These are phyloP conservation scores for Yarrowia osloensis DNA, from an alignment of 805 yeast genomes.

Conservation along the genomic window DNA sequence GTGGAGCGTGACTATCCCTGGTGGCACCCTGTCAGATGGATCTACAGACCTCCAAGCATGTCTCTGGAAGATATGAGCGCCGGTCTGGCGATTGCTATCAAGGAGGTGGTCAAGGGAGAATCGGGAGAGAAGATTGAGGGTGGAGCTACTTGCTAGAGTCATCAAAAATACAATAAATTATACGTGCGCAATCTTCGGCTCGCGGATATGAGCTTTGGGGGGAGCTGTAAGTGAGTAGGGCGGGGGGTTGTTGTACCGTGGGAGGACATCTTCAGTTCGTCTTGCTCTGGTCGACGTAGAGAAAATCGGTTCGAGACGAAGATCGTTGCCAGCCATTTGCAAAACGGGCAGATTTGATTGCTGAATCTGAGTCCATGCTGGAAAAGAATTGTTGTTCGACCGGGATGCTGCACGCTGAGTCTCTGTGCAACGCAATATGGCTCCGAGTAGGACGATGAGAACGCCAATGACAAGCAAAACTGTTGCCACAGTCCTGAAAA, in stretches of 20 bases:
- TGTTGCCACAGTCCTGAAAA: too few relatives aligned
- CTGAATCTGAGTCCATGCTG: background rate
- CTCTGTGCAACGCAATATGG: background rate
- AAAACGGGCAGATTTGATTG: too few relatives aligned
- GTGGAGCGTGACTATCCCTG: background rate
- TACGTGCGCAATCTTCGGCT: background rate
- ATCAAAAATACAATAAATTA: background rate
- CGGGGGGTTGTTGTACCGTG: background rate
- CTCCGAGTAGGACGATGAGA: background rate
- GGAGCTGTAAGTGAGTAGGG: background rate
- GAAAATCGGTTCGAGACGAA: too few relatives aligned
- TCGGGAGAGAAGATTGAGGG: background rate
- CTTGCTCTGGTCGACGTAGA: too few relatives aligned
- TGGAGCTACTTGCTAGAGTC: background rate
- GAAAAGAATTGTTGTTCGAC: background rate
- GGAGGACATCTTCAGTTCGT: background rate
- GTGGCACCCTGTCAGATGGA: slow-evolving; percentile 14
- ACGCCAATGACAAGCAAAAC: too few relatives aligned
- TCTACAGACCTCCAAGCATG: slow-evolving; percentile 22
- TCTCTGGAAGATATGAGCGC: background rate
- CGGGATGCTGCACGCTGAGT: background rate
- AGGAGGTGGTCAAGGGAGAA: slow-evolving; percentile 5
- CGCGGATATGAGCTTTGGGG: background rate
- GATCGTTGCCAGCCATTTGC: too few relatives aligned
- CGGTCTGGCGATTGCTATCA: background rate